Conservation (phyloP, 176 grass and related monocot species). For the Oryza longistaminata region DNA sequence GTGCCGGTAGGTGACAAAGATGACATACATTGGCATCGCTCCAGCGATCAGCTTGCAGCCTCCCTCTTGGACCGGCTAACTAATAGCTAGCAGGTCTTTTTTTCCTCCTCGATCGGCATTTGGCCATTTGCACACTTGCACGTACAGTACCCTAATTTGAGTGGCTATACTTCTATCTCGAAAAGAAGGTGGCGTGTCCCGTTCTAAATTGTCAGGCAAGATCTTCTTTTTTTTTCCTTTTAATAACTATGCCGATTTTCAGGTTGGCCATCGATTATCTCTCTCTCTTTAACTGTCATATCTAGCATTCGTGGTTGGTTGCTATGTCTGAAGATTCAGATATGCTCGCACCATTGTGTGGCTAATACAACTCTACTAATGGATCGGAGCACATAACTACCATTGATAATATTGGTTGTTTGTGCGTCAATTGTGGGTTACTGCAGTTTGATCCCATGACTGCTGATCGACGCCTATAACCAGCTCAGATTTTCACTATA, state of each 20-base stretch:
- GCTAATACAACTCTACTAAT: not conserved
- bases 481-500: not conserved
- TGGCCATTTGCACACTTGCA: not conserved
- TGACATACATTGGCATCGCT: not conserved
- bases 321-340: not conserved
- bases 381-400: not conserved
- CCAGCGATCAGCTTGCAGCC: conserved; percentile 13
- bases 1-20: conserved; percentile 28
- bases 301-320: not conserved
- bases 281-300: not conserved
- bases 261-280: not conserved
- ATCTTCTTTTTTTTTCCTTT: not conserved
- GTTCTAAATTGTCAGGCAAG: not conserved
- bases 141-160: not conserved
- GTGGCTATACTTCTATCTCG: not conserved
- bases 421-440: not conserved
- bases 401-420: not conserved
- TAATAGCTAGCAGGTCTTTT: not conserved
- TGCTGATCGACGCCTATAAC: not conserved
- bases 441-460: not conserved
- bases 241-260: not conserved
- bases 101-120: not conserved
- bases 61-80: conserved; percentile 33
- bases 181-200: not conserved
- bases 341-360: not conserved